Percentiles rank a stretch among this genome's conserved stretches.
Evolutionary conservation across 441 rosid species (phyloP).

Genomic region (Pelargonium citronellum): DNA sequence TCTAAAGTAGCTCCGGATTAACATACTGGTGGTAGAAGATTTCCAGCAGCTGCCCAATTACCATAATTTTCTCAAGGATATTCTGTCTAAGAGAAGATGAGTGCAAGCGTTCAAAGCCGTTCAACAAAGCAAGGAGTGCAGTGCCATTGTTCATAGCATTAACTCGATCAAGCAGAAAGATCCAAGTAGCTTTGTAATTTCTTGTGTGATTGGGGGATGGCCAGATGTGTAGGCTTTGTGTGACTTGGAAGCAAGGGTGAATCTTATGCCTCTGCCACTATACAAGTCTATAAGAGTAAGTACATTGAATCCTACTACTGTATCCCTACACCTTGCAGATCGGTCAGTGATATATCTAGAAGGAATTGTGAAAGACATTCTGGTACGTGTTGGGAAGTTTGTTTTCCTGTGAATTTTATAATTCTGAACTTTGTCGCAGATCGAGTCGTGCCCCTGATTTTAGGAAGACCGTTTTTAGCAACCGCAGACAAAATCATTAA

Average conservation of each 20-base stretch:
- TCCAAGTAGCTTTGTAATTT: neutral
- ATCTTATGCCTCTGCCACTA: neutral
- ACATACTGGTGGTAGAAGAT: too few relatives aligned
- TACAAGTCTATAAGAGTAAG: neutral
- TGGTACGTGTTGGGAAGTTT: neutral
- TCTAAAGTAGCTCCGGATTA: too few relatives aligned
- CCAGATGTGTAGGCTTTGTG: neutral
- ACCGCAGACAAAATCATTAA: neutral
- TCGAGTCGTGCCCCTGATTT: neutral
- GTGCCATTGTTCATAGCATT: too few relatives aligned
- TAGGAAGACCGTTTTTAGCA: neutral
- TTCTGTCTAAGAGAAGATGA: too few relatives aligned
- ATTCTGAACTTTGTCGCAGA: neutral
- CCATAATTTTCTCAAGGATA: too few relatives aligned
- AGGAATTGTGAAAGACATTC: neutral
- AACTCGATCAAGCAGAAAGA: neutral
- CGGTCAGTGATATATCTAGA: neutral
- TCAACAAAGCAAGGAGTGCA: too few relatives aligned
- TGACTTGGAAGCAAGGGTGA: neutral
- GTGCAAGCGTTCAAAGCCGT: too few relatives aligned
- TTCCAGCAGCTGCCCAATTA: too few relatives aligned
- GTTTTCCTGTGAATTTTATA: neutral
- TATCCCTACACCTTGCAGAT: neutral
- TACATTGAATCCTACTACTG: neutral
- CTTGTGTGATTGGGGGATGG: neutral